Base-by-base conservation (phyloP, 75 land plant genomes). In the Adiantum capillusveneris region DNA sequence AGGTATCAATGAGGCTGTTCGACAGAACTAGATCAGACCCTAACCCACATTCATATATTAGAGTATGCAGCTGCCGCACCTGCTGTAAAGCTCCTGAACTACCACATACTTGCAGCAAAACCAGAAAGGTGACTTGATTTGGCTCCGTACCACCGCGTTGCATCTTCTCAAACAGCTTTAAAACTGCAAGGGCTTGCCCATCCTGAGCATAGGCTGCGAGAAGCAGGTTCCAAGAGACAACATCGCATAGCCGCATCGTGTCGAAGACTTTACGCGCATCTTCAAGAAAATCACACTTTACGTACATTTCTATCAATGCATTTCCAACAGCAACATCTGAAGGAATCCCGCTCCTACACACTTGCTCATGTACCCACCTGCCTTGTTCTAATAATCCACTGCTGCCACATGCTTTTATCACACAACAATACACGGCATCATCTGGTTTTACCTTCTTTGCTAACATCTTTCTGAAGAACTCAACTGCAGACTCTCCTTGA, bases 41-140 rank as follows among this genome's bases (percentile, higher is more conserved):
- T 19, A 74, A 52, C 2, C 64, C 60, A 49, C 1, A 30, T 1
- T 59, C 43, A 7, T 69, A 67, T 34, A 74, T 74, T 50, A 74
- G 66, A 34, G 65, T 53, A 30, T 74, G 73, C 14, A 74, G 43
- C 62, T 58, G 66, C 63, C 64, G 69, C 6, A 76, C 70, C 25
- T 26, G 28, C 29, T 53, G 57, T 20, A 65, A 42, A 39, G 56
- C 58, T 31, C 68, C 77, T 31, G 58, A 9, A 58, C 69, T 62
- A 26, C 77, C 81, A 63, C 77, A 79, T 42, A 68, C 81, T 6
- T 71, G 65, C 11, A 79, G 70, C 21, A 74, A 67, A 56, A 34
- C 53, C 24, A 76, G 44, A 13, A 74, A 64, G 6, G 68, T 69
- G 25, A 73, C 39, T 54, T 61, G 46, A 36, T 78, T 72, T 29